phyloP scores from a whole-genome alignment of 768 basidiomycete species.

The Lactifluus piperatus region DNA sequence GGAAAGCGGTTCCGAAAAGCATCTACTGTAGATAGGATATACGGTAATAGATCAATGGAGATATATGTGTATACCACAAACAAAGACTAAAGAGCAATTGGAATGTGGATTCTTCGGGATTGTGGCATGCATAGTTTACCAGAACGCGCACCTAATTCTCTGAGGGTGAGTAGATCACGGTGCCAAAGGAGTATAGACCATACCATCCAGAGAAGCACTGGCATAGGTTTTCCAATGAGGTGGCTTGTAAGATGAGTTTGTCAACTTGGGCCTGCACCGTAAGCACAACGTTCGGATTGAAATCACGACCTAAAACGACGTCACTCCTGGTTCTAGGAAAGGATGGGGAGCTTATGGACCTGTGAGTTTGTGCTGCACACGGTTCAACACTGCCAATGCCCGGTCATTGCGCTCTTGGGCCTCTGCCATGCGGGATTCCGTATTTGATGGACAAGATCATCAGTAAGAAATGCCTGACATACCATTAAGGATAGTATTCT shows the following conservation, averaged over 20 bases:
- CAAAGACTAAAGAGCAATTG: background rate
- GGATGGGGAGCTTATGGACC: conserved; percentile 36
- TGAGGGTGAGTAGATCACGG: background rate
- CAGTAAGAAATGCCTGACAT: conserved; percentile 17
- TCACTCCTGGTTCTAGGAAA: background rate
- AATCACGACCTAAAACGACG: conserved; percentile 65
- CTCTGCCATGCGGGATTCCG: conserved; percentile 33
- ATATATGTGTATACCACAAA: background rate
- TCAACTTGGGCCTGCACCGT: conserved; percentile 82
- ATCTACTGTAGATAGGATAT: conserved; percentile 12
- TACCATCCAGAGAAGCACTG: conserved; percentile 96
- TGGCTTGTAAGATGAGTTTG: conserved; percentile 88
- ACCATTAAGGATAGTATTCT: conserved; percentile 93
- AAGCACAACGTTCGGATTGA: conserved; percentile 74
- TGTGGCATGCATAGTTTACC: conserved; percentile 23
- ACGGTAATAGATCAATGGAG: conserved; percentile 7
- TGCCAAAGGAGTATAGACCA: conserved; percentile 16
- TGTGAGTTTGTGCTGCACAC: conserved; percentile 91
- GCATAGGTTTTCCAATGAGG: conserved; percentile 88
- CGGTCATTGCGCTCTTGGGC: conserved; percentile 84
- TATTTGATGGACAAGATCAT: background rate
- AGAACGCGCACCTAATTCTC: conserved; percentile 33
- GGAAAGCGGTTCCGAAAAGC: background rate
- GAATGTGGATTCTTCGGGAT: background rate
- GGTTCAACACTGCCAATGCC: conserved; percentile 86